Base-by-base conservation (phyloP, 306 rosid genomes). In the Delonix regia region DNA sequence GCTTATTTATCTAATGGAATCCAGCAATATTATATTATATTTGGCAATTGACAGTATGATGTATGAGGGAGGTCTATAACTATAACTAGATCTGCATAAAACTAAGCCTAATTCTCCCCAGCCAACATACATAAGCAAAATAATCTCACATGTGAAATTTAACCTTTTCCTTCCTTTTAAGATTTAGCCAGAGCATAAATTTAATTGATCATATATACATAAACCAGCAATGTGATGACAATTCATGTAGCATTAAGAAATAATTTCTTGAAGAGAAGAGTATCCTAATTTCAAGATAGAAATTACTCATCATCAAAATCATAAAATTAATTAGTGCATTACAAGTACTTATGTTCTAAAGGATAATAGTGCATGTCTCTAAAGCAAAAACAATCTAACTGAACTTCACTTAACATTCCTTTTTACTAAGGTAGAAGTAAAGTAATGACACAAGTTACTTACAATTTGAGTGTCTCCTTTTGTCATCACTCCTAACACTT, bases 401-500 rank as follows among this genome's bases (percentile, higher is more conserved):
- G 21, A 45, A 34, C 49, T 4, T 51, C 73, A 27, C 22, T 3
- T 9, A 5, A 10, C 41, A 42, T 68, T 39, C 69, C 19, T 48
- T 39, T 63, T 36, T 24, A 71, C 62, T 14, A 45, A 74, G 25
- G n/a, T 41, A 56, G 56, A 71, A 72, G 38, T 36, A 57, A 75
- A 66, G 15, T 39, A 39, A 42, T 48, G 60, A 73, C 36, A 77
- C 19, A 44, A 78, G 78, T 44, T 45, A 89, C 99, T 64, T 81
- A 95, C 99, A 83, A 92, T 83, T 87, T 92, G 98, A 73, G 97
- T 92, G 76, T 91, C 86, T 83, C 90, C 97, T 80, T 92, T 90
- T 11, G 98, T 95, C 89, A 91, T 75, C 57, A 89, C 93, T 82
- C 97, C 99, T 34, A 91, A 86, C 24, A 95, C 97, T 89, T 95